Conservation (phyloP, 2,329 filamentous ascomycete genomes). For the Colletotrichum navitas region DNA sequence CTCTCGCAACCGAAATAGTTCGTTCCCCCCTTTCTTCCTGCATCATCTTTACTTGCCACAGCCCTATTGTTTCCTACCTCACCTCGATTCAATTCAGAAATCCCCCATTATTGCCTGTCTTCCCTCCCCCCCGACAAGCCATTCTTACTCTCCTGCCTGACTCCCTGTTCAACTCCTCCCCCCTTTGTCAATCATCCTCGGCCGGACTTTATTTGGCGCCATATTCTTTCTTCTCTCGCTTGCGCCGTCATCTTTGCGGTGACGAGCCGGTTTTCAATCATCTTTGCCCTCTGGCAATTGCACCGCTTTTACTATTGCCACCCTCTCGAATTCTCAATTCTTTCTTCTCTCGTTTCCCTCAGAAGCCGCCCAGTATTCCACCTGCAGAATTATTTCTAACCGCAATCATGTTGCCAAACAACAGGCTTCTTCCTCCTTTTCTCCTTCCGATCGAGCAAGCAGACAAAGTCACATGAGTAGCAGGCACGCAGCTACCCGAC, state of each 20-base stretch:
- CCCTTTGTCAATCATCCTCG: conserved; percentile 37
- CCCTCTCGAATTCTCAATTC: conserved; percentile 37
- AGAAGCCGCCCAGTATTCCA: conserved; percentile 22
- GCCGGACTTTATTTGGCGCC: conserved; percentile 31
- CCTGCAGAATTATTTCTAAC: conserved; percentile 65
- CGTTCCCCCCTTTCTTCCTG: conserved; percentile 42
- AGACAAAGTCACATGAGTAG: conserved; percentile 47
- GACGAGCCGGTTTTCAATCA: conserved; percentile 31
- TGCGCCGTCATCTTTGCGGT: conserved; percentile 26
- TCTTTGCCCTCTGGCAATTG: conserved; percentile 39
- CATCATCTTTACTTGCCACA: conserved; percentile 37
- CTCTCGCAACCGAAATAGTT: conserved; percentile 43
- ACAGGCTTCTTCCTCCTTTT: conserved; percentile 54
- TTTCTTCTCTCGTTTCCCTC: conserved; percentile 42
- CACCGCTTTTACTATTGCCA: conserved; percentile 38
- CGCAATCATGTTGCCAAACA: conserved; percentile 64
- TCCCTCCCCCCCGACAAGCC: conserved; percentile 21
- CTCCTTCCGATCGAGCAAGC: conserved; percentile 45
- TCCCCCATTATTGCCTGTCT: conserved; percentile 24
- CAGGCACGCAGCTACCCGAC: conserved; percentile 44
- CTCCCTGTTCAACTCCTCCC: conserved; percentile 32
- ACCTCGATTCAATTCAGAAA: conserved; percentile 21
- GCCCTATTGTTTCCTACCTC: conserved; percentile 38
- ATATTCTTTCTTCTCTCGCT: conserved; percentile 35
- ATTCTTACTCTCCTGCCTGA: conserved; percentile 30